A percentile compares a stretch with the other conserved stretches of the same genome.
These are phyloP conservation scores for Corymbia citriodora DNA, from an alignment of 441 rosid species.

Conservation along the genomic window DNA sequence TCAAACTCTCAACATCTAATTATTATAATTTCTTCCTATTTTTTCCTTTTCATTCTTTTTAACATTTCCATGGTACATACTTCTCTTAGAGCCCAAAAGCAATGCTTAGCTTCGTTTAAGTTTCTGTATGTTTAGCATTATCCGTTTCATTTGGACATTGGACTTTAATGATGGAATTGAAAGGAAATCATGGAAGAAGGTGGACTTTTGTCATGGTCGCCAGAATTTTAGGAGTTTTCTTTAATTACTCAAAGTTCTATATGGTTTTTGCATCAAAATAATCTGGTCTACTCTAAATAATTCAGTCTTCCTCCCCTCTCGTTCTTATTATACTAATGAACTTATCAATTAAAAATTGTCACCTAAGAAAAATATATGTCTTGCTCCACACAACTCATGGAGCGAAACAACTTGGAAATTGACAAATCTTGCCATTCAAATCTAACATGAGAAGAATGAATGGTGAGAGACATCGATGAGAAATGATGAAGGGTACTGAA, in stretches of 20 bases:
- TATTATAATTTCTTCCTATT: not conserved
- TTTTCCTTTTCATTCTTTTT: not conserved
- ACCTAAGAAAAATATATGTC: no score
- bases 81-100: not conserved
- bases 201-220: no score
- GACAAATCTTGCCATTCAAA: not conserved
- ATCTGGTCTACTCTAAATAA: no score
- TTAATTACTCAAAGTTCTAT: no score
- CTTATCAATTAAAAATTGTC: not conserved
- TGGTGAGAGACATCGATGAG: fast-evolving
- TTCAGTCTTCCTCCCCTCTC: not conserved
- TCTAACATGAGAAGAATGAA: not conserved
- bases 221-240: no score
- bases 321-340: not conserved
- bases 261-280: no score
- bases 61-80: not conserved
- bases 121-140: not conserved
- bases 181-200: no score
- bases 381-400: not conserved
- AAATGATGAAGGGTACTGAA: fast-evolving
- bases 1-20: not conserved
- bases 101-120: not conserved
- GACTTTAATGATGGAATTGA: no score
- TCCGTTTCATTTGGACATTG: no score
- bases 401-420: not conserved